Conservation (phyloP, 768 basidiomycete species). For the Russula lepida region DNA sequence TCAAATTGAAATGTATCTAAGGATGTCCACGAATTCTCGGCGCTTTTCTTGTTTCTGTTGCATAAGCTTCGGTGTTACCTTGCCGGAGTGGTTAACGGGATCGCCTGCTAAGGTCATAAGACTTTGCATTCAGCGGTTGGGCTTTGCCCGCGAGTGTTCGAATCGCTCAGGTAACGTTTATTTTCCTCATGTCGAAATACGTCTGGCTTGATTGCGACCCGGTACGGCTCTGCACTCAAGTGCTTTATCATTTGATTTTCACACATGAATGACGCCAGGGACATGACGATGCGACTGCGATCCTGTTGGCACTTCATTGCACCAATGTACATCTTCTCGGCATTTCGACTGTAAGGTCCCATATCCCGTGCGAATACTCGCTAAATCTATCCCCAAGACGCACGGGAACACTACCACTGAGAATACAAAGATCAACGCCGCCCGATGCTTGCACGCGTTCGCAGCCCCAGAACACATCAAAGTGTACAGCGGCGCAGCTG, state of each 20-base stretch:
- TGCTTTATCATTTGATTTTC: not conserved
- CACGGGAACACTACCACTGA: conserved; percentile 70
- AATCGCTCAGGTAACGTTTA: conserved; percentile 50
- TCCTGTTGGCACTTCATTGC: conserved; percentile 65
- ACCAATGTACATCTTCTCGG: conserved; percentile 64
- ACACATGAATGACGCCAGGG: conserved; percentile 39
- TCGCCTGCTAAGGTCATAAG: conserved; percentile 33
- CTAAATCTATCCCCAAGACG: conserved; percentile 32
- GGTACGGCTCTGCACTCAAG: conserved; percentile 17
- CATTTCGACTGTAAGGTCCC: conserved; percentile 63
- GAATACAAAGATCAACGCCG: conserved; percentile 63
- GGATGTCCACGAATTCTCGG: not conserved
- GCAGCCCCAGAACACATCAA: conserved; percentile 49
- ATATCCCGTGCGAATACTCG: not conserved
- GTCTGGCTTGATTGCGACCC: conserved; percentile 33
- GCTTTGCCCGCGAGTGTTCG: conserved; percentile 56
- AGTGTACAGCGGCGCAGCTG: conserved; percentile 60
- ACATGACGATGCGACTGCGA: conserved; percentile 83
- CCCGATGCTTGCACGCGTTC: conserved; percentile 68
- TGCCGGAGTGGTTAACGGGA: conserved; percentile 88
- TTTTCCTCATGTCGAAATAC: conserved; percentile 22
- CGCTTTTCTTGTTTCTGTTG: not conserved
- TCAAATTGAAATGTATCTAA: not conserved
- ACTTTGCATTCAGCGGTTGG: conserved; percentile 39
- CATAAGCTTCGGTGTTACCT: conserved; percentile 47